Base-by-base conservation (phyloP, 2,329 filamentous ascomycete species). In the Cytospora chrysosperma region DNA sequence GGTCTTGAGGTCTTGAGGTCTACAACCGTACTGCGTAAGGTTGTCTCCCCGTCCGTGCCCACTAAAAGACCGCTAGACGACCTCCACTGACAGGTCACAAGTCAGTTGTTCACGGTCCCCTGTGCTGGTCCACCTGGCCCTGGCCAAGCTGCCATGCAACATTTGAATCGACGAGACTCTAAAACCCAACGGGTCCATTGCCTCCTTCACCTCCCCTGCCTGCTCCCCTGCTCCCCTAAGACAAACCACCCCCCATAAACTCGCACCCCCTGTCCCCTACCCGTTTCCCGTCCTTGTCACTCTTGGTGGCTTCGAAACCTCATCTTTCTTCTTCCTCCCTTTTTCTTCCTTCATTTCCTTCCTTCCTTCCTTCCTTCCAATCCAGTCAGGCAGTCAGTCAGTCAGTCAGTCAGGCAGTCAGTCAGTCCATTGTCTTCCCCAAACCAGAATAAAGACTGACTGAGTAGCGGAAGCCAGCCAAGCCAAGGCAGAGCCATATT, bases 111-210 rank as follows among this genome's bases (percentile, higher is more conserved):
- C 47, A 19, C 21, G 27, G 50, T 60, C 58, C 40, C 34, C 49
- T 51, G 51, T 34, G 37, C 37, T 17, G 37, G 37, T 40, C 37
- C 37, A 19, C 37, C 37, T 40, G 37, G 15, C 37, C 37, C 3
- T 27, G 37, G n/a, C n/a, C 58, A 26, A 43, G 9, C 9, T 24
- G n/a, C n/a, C n/a, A n/a, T n/a, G n/a, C n/a, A n/a, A n/a, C n/a
- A n/a, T n/a, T n/a, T n/a, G n/a, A n/a, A n/a, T n/a, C n/a, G n/a
- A n/a, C 53, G 50, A 54, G 37, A 54, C 59, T 47, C 40, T 47
- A 61, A 61, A 61, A 61, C 51, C 59, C 54, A 55, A 55, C 59
- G 19, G 17, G 26, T 61, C 37, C 59, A n/a, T n/a, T 53, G 59
- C 51, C 32, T 19, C 51, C 47, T 17, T 21, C 51, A 32, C 34